Percentiles rank a stretch among this genome's conserved stretches.
Conservation (phyloP, 2,329 filamentous ascomycete species). For the Chaetomiaceae sp. region DNA sequence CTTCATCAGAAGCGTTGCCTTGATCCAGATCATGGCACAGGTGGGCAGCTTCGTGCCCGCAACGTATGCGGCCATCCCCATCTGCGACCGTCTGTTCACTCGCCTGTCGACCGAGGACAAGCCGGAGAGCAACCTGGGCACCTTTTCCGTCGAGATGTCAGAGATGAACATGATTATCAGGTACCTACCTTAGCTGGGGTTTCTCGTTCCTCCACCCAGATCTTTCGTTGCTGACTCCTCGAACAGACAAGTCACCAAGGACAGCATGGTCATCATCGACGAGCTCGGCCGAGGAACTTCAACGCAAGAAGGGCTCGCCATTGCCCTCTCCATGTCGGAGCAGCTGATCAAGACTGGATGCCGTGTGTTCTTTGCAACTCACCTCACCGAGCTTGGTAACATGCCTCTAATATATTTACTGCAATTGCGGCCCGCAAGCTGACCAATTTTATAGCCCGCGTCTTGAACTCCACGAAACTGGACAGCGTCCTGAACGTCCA, state of each 20-base stretch:
- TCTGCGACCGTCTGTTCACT: slow-evolving; percentile 81
- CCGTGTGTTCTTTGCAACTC: slow-evolving; percentile 88
- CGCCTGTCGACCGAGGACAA: slow-evolving; percentile 82
- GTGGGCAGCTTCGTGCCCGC: slow-evolving; percentile 89
- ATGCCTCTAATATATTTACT: not conserved
- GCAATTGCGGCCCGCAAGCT: not conserved
- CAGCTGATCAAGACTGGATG: slow-evolving; percentile 75
- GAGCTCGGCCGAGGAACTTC: slow-evolving; percentile 90
- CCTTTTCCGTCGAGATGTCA: slow-evolving; percentile 91
- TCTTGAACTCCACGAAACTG: slow-evolving; percentile 75
- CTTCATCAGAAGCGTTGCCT: slow-evolving; percentile 79
- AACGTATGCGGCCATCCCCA: slow-evolving; percentile 73
- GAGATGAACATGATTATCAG: slow-evolving; percentile 90
- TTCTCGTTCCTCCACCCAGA: not conserved
- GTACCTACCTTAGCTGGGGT: slow-evolving; percentile 27
- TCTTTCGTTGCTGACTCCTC: not conserved
- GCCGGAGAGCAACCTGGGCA: slow-evolving; percentile 86
- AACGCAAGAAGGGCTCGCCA: slow-evolving; percentile 80
- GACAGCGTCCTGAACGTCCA: slow-evolving; percentile 75
- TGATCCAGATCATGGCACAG: slow-evolving; percentile 90
- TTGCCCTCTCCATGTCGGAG: slow-evolving; percentile 87
- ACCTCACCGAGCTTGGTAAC: slow-evolving; percentile 73
- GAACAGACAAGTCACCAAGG: slow-evolving; percentile 64
- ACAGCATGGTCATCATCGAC: slow-evolving; percentile 80
- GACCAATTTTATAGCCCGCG: slow-evolving; percentile 54